Evolutionary conservation across 768 basidiomycete species (phyloP).

Genomic region (Tricholoma bakamatsutake): DNA sequence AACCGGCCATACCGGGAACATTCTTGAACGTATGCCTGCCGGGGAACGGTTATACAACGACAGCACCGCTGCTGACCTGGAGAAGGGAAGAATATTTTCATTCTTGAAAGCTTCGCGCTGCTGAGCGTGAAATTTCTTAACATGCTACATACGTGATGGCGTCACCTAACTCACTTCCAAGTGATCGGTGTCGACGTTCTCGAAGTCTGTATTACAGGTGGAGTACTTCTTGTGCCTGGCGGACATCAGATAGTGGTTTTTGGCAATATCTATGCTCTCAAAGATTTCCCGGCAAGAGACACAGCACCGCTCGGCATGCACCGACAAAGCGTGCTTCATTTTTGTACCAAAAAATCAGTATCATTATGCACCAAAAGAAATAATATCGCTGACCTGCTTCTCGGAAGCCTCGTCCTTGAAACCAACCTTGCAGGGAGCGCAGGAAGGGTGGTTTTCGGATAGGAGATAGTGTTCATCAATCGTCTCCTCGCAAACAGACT

Average conservation of each 20-base stretch:
- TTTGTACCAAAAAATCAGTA: too few relatives aligned
- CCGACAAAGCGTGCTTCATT: not conserved
- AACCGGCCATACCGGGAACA: not conserved
- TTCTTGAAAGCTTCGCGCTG: not conserved
- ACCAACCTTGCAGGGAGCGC: not conserved
- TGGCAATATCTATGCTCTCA: not conserved
- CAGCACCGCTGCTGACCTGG: not conserved
- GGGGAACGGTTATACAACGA: not conserved
- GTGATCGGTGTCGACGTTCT: slow-evolving; percentile 17
- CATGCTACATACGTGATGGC: not conserved
- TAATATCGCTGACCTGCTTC: not conserved
- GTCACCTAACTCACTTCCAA: slow-evolving; percentile 27
- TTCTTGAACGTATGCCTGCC: not conserved
- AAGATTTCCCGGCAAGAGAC: not conserved
- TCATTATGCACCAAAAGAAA: not conserved
- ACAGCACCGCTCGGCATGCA: not conserved
- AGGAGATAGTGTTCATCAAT: slow-evolving; percentile 32
- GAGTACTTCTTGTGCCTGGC: slow-evolving; percentile 1
- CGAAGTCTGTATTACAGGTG: slow-evolving; percentile 1
- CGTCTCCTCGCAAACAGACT: slow-evolving; percentile 27
- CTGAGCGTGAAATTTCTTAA: not conserved
- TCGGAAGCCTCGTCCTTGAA: not conserved
- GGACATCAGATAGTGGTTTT: not conserved
- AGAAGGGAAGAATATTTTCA: not conserved
- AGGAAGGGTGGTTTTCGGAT: slow-evolving; percentile 24